Base-by-base conservation (phyloP, 192 early-diverging fungal genomes). In the Blastocladiella britannica region DNA sequence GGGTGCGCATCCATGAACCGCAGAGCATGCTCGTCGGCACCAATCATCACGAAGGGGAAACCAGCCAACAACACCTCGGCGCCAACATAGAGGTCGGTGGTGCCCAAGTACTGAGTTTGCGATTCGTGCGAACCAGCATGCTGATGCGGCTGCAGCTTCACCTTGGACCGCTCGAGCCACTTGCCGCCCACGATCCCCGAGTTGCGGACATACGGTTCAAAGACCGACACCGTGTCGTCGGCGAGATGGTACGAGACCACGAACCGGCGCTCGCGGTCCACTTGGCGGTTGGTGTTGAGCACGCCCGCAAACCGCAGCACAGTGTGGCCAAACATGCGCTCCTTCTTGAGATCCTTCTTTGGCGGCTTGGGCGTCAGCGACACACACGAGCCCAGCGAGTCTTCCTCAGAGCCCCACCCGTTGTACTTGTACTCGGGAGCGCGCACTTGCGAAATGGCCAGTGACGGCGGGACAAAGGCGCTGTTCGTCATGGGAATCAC, bases 1-100 rank as follows among this genome's bases (percentile, higher is more conserved):
- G 56, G 56, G 51, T 57, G 56, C 31, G 31, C 51, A 9, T 57
- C 51, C 56, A 57, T 57, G 56, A 28, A 57, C 25, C 51, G 31
- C 25, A 57, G 20, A 4, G 56, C 56, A 57, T 28, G 29, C 26
- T 57, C 56, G 51, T 57, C 56, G 26, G 56, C 56, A 6, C 56
- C 56, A n/a, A 57, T 51, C 5, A 57, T 57, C 25, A 57, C 25
- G 29, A 57, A 57, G 18, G 56, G 56, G 51, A 51, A 51, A 15
- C 31, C 31, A 25, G 31, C 31, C 0, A 57, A 28, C 20, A 22
- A 9, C 31, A 57, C 18, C 7, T 57, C 31, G 1, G 56, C 56
- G n/a, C 56, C 56, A 22, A 56, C 7, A 20, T 27, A 56, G 22
- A 28, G 24, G 9, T 27, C 29, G 15, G 12, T 9, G 15, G 37